These are phyloP conservation scores for Dothistroma pini DNA, from an alignment of 2,329 filamentous ascomycete genomes.

Conservation along the genomic window DNA sequence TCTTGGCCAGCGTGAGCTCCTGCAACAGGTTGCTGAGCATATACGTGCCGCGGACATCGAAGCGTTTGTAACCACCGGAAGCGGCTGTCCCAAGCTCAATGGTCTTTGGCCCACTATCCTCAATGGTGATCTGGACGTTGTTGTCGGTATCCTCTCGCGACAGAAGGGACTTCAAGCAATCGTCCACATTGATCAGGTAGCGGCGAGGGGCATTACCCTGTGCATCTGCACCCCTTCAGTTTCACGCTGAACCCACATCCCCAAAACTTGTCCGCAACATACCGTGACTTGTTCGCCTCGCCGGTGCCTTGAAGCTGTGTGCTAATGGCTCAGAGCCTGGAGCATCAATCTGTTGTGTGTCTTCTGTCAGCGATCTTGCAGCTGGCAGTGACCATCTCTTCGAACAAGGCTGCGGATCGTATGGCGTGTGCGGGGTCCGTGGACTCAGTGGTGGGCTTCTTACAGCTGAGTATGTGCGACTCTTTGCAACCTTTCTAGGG, in stretches of 20 bases:
- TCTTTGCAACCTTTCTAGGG: constrained; percentile 46
- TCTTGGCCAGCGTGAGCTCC: constrained; percentile 87
- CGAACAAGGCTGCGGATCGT: constrained; percentile 7
- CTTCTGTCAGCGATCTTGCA: constrained; percentile 7
- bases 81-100: constrained; percentile 78
- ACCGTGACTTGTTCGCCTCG: constrained; percentile 34
- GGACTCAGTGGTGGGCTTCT: constrained; percentile 26
- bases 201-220: constrained; percentile 64
- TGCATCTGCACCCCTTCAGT: constrained; percentile 59
- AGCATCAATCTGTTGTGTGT: constrained; percentile 24
- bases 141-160: constrained; percentile 87
- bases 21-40: constrained; percentile 96
- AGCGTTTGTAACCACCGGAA: constrained; percentile 80
- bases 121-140: constrained; percentile 97
- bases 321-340: constrained; percentile 16
- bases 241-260: neutral
- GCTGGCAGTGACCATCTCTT: constrained; percentile 7
- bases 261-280: constrained; percentile 5
- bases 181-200: constrained; percentile 83
- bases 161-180: constrained; percentile 73
- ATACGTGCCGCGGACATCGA: constrained; percentile 92
- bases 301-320: constrained; percentile 21
- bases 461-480: constrained; percentile 56
- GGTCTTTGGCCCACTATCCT: constrained; percentile 90
- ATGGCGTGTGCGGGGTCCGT: constrained; percentile 7